Percentiles rank a stretch among this genome's conserved stretches.
Conservation (phyloP, 1,139 yeast genomes). For the Saccharomyces hybrid region DNA sequence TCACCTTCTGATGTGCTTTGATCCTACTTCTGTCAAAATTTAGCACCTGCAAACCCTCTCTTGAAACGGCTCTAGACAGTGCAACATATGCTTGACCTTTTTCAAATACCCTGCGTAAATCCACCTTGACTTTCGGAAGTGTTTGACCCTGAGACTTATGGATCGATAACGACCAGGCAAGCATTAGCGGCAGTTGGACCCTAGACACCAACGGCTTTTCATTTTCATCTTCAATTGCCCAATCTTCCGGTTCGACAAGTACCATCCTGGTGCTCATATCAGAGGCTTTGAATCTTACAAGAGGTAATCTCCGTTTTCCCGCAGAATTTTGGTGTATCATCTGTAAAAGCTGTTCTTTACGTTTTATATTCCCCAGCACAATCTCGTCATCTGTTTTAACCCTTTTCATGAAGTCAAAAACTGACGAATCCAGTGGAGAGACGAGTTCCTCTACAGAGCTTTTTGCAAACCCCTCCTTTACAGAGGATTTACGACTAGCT, state of each 20-base stretch:
- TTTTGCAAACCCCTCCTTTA: slow-evolving; percentile 20
- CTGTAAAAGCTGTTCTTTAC: slow-evolving; percentile 36
- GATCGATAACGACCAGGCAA: slow-evolving; percentile 93
- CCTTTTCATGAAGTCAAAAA: slow-evolving; percentile 46
- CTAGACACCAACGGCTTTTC: slow-evolving; percentile 49
- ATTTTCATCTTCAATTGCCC: slow-evolving; percentile 57
- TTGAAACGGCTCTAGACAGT: slow-evolving; percentile 71
- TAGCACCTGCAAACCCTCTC: slow-evolving; percentile 70
- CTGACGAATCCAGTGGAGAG: slow-evolving; percentile 34
- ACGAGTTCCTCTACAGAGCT: slow-evolving; percentile 10
- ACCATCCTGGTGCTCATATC: slow-evolving; percentile 69
- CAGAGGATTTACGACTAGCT: slow-evolving; percentile 14
- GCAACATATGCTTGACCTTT: slow-evolving; percentile 96
- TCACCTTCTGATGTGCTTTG: slow-evolving; percentile 55
- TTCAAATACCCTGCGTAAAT: slow-evolving; percentile 69
- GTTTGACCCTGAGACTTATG: slow-evolving; percentile 98
- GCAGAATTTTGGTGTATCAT: slow-evolving; percentile 34
- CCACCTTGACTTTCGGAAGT: slow-evolving; percentile 71
- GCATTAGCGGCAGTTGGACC: slow-evolving; percentile 69
- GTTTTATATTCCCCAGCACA: slow-evolving; percentile 29
- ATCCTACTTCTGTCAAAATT: slow-evolving; percentile 57
- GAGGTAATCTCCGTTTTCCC: slow-evolving; percentile 46
- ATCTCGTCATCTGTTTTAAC: slow-evolving; percentile 30
- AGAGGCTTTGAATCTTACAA: slow-evolving; percentile 68
- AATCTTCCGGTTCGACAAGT: slow-evolving; percentile 65